Evolutionary conservation across 495 filamentous ascomycete genomes (phyloP), one percentile per base, ranked within the genome.

Genomic region (Penicillium pancosmium): DNA sequence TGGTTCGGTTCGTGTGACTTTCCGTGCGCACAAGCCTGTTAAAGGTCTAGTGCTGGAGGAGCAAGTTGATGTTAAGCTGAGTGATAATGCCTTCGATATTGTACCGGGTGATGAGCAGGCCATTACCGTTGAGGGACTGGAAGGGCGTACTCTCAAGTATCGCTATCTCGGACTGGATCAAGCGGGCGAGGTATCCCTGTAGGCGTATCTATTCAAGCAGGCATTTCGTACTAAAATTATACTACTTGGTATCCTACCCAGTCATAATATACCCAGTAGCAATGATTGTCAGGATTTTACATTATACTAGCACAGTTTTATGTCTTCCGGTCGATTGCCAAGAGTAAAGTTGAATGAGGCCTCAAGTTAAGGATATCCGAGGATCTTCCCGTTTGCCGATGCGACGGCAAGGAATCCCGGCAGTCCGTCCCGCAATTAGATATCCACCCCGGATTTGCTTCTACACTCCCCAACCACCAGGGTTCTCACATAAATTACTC

Each of bases 1-100:
- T 3, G 54, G 55, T 18, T 48, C 73, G 53, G 63, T 51, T 0
- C 36, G 69, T 8, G 19, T 64, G 16, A 50, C 73, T 48, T 72
- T 63, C 40, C 57, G 52, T 38, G 44, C 74, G 9, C 60, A 61
- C 38, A 77, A 71, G 59, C 78, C 73, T 6, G 72, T 74, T 7
- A 77, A 76, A 52, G 80, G 70, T 40, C 55, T 78, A 19, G 77
- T 77, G 2, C 75, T 80, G 36, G 77, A 81, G 53, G 80, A 79
- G 51, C 67, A 68, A 36, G 74, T 76, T 4, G 68, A 66, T 8
- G 68, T 76, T 47, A 58, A 50, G 8, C 35, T 76, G 35, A 75
- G 63, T 23, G 76, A 82, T 52, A 80, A 77, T 47, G 77, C 76
- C 2, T 66, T 83, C 21, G 80, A 82, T 63, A 62, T 82, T 52